These are phyloP conservation scores for Myxozyma mucilagina DNA, from an alignment of 805 yeast genomes.

Conservation along the genomic window DNA sequence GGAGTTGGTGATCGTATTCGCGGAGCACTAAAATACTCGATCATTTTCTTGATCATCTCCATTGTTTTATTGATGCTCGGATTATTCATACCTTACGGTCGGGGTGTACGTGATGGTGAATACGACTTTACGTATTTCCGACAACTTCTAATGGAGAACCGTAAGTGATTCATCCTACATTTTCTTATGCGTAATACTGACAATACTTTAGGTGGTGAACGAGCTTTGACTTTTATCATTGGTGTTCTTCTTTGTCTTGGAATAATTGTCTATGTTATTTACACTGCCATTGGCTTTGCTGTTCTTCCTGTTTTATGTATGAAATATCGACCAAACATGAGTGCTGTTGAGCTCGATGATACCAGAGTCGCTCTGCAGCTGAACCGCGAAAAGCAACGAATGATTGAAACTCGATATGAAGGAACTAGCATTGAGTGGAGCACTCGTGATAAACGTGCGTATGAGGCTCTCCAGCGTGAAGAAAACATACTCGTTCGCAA, in stretches of 20 bases:
- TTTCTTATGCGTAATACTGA: neutral
- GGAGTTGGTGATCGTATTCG: slow-evolving; percentile 23
- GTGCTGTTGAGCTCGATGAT: slow-evolving; percentile 26
- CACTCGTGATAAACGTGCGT: slow-evolving; percentile 34
- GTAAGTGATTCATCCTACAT: slow-evolving; percentile 4
- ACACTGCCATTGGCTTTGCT: slow-evolving; percentile 31
- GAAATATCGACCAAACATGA: slow-evolving; percentile 23
- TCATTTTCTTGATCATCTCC: slow-evolving; percentile 22
- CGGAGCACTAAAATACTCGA: slow-evolving; percentile 28
- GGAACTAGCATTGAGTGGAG: slow-evolving; percentile 31
- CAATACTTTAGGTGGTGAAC: slow-evolving; percentile 21
- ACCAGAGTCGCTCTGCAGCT: slow-evolving; percentile 30
- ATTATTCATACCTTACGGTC: slow-evolving; percentile 29
- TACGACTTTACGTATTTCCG: slow-evolving; percentile 27
- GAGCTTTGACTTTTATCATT: slow-evolving; percentile 29
- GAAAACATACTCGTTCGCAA: slow-evolving; percentile 33
- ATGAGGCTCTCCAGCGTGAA: slow-evolving; percentile 33
- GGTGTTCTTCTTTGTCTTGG: slow-evolving; percentile 31
- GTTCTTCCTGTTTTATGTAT: slow-evolving; percentile 30
- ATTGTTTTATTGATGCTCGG: slow-evolving; percentile 27
- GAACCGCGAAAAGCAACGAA: slow-evolving; percentile 36
- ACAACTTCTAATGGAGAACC: slow-evolving; percentile 26
- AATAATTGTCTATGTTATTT: slow-evolving; percentile 29
- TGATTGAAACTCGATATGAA: slow-evolving; percentile 34
- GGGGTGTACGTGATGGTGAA: slow-evolving; percentile 26